A percentile compares a stretch with the other conserved stretches of the same genome.
Conservation (phyloP, 2,329 filamentous ascomycete genomes). For the Curvularia lunata region DNA sequence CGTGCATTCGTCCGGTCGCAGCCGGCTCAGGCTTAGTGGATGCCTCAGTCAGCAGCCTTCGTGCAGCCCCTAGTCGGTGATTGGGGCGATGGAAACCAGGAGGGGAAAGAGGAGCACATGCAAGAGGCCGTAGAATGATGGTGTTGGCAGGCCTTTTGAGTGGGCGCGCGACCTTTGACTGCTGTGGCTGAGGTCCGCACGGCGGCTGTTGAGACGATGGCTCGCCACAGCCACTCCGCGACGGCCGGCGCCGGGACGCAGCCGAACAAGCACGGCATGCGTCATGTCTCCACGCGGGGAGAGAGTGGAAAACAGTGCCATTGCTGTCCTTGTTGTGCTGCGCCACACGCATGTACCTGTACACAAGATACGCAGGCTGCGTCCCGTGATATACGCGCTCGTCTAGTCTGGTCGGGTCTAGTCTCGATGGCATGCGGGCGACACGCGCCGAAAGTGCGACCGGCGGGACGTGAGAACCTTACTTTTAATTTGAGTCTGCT, state of each 20-base stretch:
- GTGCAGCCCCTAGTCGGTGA: slow-evolving; percentile 11
- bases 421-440: neutral
- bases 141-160: neutral
- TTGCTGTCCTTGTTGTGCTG: neutral
- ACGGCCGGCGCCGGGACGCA: neutral
- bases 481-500: neutral
- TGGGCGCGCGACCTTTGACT: neutral
- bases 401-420: neutral
- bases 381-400: neutral
- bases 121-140: neutral
- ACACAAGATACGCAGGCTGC: neutral
- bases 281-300: slow-evolving; percentile 1
- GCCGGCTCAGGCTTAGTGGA: slow-evolving; percentile 24
- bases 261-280: neutral
- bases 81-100: slow-evolving; percentile 3
- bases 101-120: slow-evolving; percentile 10
- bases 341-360: neutral
- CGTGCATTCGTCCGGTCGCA: slow-evolving; percentile 25
- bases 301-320: too few relatives aligned
- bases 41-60: slow-evolving; percentile 24
- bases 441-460: neutral
- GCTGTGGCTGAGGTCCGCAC: neutral
- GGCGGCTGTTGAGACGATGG: neutral
- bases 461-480: neutral
- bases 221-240: neutral